Base-by-base conservation (phyloP, 306 rosid species). In the Rosa persica region DNA sequence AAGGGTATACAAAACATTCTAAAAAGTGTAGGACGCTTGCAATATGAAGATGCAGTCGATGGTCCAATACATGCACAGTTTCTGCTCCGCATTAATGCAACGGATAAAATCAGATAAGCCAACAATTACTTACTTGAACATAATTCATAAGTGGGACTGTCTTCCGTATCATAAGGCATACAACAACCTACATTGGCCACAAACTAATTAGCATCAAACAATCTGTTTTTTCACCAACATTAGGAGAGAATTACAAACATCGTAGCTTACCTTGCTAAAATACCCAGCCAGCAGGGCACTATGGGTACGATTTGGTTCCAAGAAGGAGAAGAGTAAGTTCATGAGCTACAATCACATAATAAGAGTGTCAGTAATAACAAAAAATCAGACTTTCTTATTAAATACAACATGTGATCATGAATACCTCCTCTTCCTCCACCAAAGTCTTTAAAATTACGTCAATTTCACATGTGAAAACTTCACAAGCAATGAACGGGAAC, bases 381-480 rank as follows among this genome's bases (percentile, higher is more conserved):
- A 48, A 65, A n/a, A n/a, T n/a, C n/a, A n/a, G 17, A 68, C 76
- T 65, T 72, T 74, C 66, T 78, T 52, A 55, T 42, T 27, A 47
- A 64, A 70, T 15, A 79, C 49, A 70, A 16, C 46, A 60, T 30
- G 70, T 16, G 58, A 67, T 69, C 75, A 72, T 39, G 42, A 70
- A 78, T 84, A 96, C 99, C 99, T 96, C 97, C 84, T 91, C 98
- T 76, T 96, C 99, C 82, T 96, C 99, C 75, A 91, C 99, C 83
- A 96, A 82, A 75, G 98, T 90, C 97, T 96, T 96, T 86, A 96
- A 86, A 82, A 96, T 96, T 82, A 91, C 99, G 79, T 96, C 99
- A 83, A 93, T 93, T 88, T 96, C 99, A 85, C 99, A 96, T 30
- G 98, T 91, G 80, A 96, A 93, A 81, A 96, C 86, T 89, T 96